Evolutionary conservation across 352 stramenopile species (phyloP), one percentile per base, ranked within the genome.

Genomic region (Pythium rishiriense): DNA sequence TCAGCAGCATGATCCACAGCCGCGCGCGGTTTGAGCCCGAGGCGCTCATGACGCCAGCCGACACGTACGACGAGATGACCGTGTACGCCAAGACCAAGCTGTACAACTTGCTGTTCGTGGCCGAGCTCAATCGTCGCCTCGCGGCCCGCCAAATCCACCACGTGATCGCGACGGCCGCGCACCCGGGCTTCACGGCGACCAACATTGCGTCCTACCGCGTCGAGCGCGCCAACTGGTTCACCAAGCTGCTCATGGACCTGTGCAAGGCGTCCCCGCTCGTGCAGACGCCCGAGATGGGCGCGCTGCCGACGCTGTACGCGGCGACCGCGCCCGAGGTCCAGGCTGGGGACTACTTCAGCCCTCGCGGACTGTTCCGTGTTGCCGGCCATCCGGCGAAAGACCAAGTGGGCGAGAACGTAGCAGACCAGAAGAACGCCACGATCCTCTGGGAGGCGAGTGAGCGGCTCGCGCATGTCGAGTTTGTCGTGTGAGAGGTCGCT

Each of bases 31-130:
- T 68, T 4, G 29, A 57, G 4, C 51, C 78, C 22, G 66, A 66
- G 25, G 62, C 63, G 49, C 68, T 88, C 41, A 61, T 77, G 47
- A 78, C 69, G 9, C 35, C 76, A 1, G 62, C 73, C 3, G 64
- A 74, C 42, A 87, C 78, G 33, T 75, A 73, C 52, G 56, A 66
- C 14, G 35, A 52, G 35, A 52, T 58, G 22, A n/a, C 21, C 0
- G 64, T 66, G 28, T 89, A 89, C 56, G 25, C 37, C 11, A 75
- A 80, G 33, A 77, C 75, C 17, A 89, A 89, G 55, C 35, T 89
- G 10, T 78, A 58, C 55, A 86, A 85, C 60, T 45, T 85, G 39
- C 54, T 87, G 0, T 87, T 86, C 55, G 75, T 74, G 17, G 6
- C 50, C 0, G 81, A 90, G 47, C 70, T 87, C 1, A 61, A 81